phyloP scores from a whole-genome alignment of 129 eudicot species.

The Glebionis coronaria region DNA sequence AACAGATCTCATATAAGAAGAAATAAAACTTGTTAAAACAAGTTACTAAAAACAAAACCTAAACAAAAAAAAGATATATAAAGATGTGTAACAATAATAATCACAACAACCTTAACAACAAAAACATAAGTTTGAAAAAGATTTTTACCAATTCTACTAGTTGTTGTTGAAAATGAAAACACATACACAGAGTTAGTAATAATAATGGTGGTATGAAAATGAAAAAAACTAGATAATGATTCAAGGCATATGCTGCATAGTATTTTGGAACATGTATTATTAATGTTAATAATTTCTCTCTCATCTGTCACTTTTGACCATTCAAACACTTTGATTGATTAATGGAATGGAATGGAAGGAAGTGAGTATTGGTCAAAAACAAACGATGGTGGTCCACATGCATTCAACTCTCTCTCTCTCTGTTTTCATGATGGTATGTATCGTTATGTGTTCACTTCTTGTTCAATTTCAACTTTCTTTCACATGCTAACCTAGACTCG shows the following conservation, averaged over 20 bases:
- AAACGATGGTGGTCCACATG: constrained; percentile 39
- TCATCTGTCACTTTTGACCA: constrained; percentile 29
- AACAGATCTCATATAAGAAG: background rate
- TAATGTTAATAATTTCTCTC: constrained; percentile 9
- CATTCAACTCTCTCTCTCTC: constrained; percentile 26
- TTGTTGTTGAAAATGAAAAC: no score
- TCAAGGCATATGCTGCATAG: no score
- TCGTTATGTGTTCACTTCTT: constrained; percentile 2
- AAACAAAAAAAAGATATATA: background rate
- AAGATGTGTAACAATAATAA: background rate
- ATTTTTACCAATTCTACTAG: no score
- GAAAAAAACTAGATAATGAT: constrained; percentile 17
- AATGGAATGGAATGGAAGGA: no score
- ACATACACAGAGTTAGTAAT: no score
- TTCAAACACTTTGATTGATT: constrained; percentile 22
- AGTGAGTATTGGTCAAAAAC: constrained; percentile 24
- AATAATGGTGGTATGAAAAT: no score
- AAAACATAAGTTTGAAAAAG: no score
- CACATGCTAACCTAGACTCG: background rate
- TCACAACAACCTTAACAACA: background rate
- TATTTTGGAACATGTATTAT: background rate
- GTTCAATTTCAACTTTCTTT: constrained; percentile 20
- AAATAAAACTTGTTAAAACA: background rate
- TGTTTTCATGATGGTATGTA: background rate
- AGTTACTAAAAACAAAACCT: background rate